These are phyloP conservation scores for Suhomyces bribrorum DNA, from an alignment of 1,139 yeast species.

Conservation along the genomic window DNA sequence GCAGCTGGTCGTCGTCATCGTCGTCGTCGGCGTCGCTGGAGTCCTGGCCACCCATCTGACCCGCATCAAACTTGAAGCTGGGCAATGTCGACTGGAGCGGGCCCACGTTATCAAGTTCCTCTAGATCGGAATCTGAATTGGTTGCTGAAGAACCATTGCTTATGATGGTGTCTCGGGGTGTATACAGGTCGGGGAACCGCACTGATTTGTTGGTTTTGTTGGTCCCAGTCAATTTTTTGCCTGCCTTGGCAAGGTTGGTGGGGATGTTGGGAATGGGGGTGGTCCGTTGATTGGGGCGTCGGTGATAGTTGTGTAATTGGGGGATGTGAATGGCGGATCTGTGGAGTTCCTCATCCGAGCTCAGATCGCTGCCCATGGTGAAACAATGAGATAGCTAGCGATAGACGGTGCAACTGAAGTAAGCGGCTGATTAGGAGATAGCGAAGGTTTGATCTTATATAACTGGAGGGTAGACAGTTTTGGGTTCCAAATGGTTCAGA, in stretches of 20 bases:
- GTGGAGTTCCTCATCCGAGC: constrained; percentile 13
- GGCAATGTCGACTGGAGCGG: constrained; percentile 18
- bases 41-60: constrained; percentile 11
- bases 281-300: constrained; percentile 26
- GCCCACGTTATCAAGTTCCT: constrained; percentile 11
- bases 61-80: constrained; percentile 16
- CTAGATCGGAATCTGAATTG: constrained; percentile 22
- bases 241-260: constrained; percentile 37
- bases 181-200: constrained; percentile 33
- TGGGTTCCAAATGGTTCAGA: background rate
- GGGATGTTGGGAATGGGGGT: constrained; percentile 16
- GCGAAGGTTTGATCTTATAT: background rate
- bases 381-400: no score
- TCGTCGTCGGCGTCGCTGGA: constrained; percentile 9
- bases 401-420: background rate
- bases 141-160: constrained; percentile 30
- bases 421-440: background rate
- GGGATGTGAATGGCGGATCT: constrained; percentile 32
- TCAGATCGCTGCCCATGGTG: constrained; percentile 4
- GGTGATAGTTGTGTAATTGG: constrained; percentile 17
- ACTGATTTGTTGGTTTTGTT: constrained; percentile 21
- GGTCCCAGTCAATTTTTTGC: constrained; percentile 19
- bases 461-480: no score
- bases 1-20: constrained; percentile 11
- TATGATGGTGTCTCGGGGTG: constrained; percentile 28